Evolutionary conservation across 257 asterid species (phyloP), one percentile per base, ranked within the genome.

Genomic region (Fraxinus anomala): DNA sequence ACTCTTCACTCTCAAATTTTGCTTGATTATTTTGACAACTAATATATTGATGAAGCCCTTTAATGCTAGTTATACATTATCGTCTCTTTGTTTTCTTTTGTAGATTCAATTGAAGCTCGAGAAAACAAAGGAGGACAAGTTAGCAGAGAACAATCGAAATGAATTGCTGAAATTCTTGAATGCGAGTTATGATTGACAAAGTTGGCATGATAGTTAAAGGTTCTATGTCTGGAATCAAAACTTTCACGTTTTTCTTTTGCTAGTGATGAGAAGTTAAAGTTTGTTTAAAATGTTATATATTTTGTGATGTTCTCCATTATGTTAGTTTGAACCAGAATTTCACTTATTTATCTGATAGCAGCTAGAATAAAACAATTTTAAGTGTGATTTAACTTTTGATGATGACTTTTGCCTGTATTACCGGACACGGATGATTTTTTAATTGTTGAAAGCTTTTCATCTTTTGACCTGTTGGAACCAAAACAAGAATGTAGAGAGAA

Each of bases 71-170:
- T 93, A 91, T 79, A 54, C 65, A 70, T 23, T 2, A 17, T 59
- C 51, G 73, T 19, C 6, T 26, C 69, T 63, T 16, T 73, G 42
- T 77, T 76, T 65, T 65, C 42, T 73, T 76, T 81, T 77, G 82
- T 81, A 95, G 99, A 95, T 95, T 79, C 83, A 89, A 73, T 76
- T 95, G 86, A 95, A 95, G 90, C 88, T 93, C 42, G 99, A 95
- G 37, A 95, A 95, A 86, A 88, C 98, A 5, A 93, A 95, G 91
- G 96, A 95, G 89, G 99, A 95, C 89, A 95, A 91, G 85, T 77
- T 89, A 88, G 97, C 96, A 30, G 99, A 95, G 89, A 89, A 68
- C 82, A 93, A 95, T 44, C 91, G 99, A 68, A 93, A 88, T 72
- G 95, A 95, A 79, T 89, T 95, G 73, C 85, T 95, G 85, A 93